Base-by-base conservation (phyloP, 169 alveolate species). In the Eimeria praecox region DNA sequence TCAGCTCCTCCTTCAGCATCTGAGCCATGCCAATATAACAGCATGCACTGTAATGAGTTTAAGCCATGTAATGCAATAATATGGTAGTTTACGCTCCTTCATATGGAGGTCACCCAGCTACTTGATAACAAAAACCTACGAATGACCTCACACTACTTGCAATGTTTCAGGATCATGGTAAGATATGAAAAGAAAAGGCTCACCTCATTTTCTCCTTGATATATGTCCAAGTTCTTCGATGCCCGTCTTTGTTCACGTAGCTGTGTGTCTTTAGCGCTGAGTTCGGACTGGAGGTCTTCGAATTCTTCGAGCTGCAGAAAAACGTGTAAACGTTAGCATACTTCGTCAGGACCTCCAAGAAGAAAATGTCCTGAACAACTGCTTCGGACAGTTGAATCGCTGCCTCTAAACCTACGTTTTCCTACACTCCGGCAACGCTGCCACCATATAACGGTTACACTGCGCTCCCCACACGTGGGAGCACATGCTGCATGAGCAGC, bases 161-260 rank as follows among this genome's bases (percentile, higher is more conserved):
- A 38, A 27, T 16, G 30, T 30, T 30, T 66, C 27, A 30, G 33
- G 44, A 30, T 30, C 46, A 66, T 30, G 9, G 8, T 27, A 16
- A 71, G n/a, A 3, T 38, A 38, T 35, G 82, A n/a, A 38, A 35
- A 33, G 73, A 24, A n/a, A 49, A 52, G 33, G 30, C 93, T 1
- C 40, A 87, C 93, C 83, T 14, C 93, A 40, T 87, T 87, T 62
- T 87, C 93, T 52, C 93, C 82, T 33, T 87, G 83, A 87, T 38
- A 87, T 3, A 87, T 35, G 66, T 40, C 83, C 83, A 87, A 87
- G 66, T 24, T 64, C 52, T 59, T 87, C 44, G 56, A 64, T 8
- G 64, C 56, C 38, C 82, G 44, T 27, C 71, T 59, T 46, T 87
- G 93, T 22, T 56, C 82, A 27, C 44, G 62, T 49, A 62, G 93